Evolutionary conservation across 495 filamentous ascomycete genomes (phyloP).

Genomic region (Sabuloglossum arenarium): DNA sequence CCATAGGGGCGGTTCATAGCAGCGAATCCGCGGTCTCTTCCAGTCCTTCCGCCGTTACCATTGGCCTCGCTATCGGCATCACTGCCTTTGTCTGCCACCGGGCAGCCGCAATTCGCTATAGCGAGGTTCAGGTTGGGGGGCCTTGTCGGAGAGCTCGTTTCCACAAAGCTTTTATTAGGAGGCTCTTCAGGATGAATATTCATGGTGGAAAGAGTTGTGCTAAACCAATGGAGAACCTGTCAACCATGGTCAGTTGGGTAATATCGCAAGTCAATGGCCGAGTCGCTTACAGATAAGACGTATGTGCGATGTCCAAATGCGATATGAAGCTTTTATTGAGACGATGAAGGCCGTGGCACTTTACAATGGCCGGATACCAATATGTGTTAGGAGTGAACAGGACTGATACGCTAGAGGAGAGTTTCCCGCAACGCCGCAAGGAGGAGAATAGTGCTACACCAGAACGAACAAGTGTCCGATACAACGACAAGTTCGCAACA

Average conservation of each 20-base stretch:
- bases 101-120: not conserved
- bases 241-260: no score
- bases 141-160: not conserved
- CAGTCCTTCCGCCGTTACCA: not conserved
- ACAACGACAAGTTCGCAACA: no score
- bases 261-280: no score
- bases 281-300: no score
- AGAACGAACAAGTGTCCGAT: no score
- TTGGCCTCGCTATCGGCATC: not conserved
- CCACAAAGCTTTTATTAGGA: not conserved
- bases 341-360: not conserved
- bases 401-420: not conserved
- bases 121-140: not conserved
- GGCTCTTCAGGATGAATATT: not conserved
- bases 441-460: not conserved
- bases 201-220: no score
- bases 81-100: not conserved
- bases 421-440: not conserved
- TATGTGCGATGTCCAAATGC: not conserved
- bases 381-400: not conserved
- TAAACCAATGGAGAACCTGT: no score
- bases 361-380: not conserved
- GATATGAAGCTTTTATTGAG: not conserved
- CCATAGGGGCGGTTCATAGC: not conserved
- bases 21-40: not conserved